Base-by-base conservation (phyloP, 2,329 filamentous ascomycete genomes). In the Beauveria asiatica region DNA sequence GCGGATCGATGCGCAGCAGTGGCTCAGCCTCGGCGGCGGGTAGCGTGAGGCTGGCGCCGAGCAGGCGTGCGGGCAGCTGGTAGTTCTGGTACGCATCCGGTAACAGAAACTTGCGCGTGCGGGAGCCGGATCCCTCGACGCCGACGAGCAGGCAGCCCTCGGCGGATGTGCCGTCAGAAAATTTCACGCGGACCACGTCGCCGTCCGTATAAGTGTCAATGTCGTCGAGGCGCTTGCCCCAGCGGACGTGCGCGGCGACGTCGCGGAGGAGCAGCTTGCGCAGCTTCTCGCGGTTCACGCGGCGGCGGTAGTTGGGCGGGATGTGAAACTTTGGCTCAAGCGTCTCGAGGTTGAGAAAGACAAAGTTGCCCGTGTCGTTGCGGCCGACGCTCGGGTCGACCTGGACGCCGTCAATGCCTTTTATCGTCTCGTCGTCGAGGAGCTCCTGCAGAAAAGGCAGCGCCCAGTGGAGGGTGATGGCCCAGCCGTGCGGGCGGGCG, bases 401-500 rank as follows among this genome's bases (percentile, higher is more conserved):
- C 60, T 71, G 69, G 45, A 65, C 67, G 13, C 62, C 60, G 39
- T 71, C 68, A 21, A 72, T 53, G 10, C 60, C 62, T 3, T 56
- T 59, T 6, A 70, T 44, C 0, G 67, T 69, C 8, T 62, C 61
- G 6, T 60, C 59, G 21, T 68, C 67, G 2, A 71, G 58, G 16
- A 71, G 62, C 59, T 69, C 60, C 17, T 58, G 54, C 10, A 72
- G 63, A 41, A 66, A 70, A 2, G 65, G 68, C 13, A 84, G 72
- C 21, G 75, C 79, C 82, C 83, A 86, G 65, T 86, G 81, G 39
- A 86, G 69, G 1, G 83, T 85, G 55, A 86, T 74, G 46, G 80
- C 83, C 83, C 83, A 86, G 52, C 83, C 82, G 45, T 79, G 77
- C 3, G 63, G 61, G 21, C 72, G 71, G 21, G 65, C 63, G 52